Conservation (phyloP, 1,139 yeast genomes). For the Sugiyamaella pinicola region DNA sequence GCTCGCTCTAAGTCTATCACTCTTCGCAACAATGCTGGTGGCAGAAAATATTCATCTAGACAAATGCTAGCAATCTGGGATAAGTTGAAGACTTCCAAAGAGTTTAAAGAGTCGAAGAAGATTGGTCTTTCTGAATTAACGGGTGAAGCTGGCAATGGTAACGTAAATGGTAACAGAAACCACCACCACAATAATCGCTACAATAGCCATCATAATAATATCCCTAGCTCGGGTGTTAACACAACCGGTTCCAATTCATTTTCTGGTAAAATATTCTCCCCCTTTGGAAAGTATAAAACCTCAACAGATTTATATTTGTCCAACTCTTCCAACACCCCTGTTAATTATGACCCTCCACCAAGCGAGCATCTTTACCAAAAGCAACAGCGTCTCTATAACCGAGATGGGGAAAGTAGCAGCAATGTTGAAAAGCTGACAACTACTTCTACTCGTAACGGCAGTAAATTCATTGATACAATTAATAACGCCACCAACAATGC, state of each 20-base stretch:
- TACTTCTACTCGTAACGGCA: background rate
- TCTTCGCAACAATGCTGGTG: conserved; percentile 27
- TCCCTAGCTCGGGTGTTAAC: background rate
- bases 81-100: conserved; percentile 45
- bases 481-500: background rate
- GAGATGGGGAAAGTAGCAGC: background rate
- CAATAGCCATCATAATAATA: conserved; percentile 4
- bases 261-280: conserved; percentile 23
- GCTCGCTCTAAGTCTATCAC: background rate
- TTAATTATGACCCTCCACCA: conserved; percentile 41
- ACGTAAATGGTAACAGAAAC: background rate
- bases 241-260: background rate
- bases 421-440: background rate
- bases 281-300: conserved; percentile 33
- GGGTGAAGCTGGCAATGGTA: background rate
- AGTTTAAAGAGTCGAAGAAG: conserved; percentile 29
- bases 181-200: conserved; percentile 2
- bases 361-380: conserved; percentile 36
- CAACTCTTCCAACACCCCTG: conserved; percentile 36
- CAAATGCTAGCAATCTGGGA: conserved; percentile 60
- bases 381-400: background rate
- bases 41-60: conserved; percentile 49
- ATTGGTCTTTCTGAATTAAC: conserved; percentile 1
- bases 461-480: conserved; percentile 6
- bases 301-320: conserved; percentile 32